phyloP scores from a whole-genome alignment of 2,329 filamentous ascomycete species.

The Kalmusia sp. region DNA sequence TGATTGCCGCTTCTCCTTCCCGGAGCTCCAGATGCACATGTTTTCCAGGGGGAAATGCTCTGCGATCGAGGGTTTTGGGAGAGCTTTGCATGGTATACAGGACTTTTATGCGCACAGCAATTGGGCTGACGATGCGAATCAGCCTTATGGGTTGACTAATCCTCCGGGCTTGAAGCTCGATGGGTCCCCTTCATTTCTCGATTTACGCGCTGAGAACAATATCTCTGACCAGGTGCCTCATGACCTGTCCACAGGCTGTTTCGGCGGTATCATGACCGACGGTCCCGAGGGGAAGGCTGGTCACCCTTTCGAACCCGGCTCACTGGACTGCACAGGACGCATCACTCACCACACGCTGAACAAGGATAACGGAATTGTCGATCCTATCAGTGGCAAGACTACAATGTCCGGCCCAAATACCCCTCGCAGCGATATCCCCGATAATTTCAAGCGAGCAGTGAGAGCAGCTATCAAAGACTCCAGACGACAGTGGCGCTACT shows the following conservation, averaged over 20 bases:
- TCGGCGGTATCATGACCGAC: slow-evolving; percentile 30
- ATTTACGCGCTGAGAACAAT: slow-evolving; percentile 30
- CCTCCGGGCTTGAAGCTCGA: slow-evolving; percentile 26
- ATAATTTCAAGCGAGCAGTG: slow-evolving; percentile 31
- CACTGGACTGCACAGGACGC: slow-evolving; percentile 30
- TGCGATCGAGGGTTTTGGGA: slow-evolving; percentile 26
- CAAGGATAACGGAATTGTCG: slow-evolving; percentile 33
- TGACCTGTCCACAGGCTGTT: slow-evolving; percentile 31
- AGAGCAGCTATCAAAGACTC: slow-evolving; percentile 27
- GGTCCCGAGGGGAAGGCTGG: slow-evolving; percentile 29
- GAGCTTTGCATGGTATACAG: slow-evolving; percentile 27
- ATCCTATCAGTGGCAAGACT: slow-evolving; percentile 22
- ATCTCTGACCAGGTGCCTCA: slow-evolving; percentile 28
- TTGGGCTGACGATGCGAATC: slow-evolving; percentile 25
- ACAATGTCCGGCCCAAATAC: slow-evolving; percentile 28
- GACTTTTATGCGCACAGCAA: slow-evolving; percentile 32
- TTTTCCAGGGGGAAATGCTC: slow-evolving; percentile 24
- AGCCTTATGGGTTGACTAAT: slow-evolving; percentile 25
- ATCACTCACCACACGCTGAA: slow-evolving; percentile 34
- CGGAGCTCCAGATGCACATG: slow-evolving; percentile 26
- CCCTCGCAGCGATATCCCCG: slow-evolving; percentile 27
- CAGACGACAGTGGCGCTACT: slow-evolving; percentile 29
- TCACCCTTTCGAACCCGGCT: slow-evolving; percentile 32
- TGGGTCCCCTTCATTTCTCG: slow-evolving; percentile 25
- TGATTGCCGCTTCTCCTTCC: slow-evolving; percentile 31